Base-by-base conservation (phyloP, 306 rosid genomes). In the Prunus dulcis region DNA sequence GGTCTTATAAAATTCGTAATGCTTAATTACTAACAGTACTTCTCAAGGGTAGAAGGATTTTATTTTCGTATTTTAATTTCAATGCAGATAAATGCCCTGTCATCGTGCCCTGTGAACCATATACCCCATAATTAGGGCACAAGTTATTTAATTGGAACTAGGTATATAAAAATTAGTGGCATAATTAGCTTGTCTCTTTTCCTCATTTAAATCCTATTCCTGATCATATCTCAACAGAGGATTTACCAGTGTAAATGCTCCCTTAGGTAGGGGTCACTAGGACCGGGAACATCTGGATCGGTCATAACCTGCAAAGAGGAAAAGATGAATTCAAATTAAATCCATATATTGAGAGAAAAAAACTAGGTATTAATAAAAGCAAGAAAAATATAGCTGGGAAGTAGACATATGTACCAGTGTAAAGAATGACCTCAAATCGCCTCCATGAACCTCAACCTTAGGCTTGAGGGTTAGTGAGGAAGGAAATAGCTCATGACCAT, bases 221-320 rank as follows among this genome's bases (percentile, higher is more conserved):
- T 55, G 61, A 55, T 20, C 62, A 56, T 34, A 23, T 20, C 57
- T 56, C 28, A 56, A 25, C 27, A 13, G 9, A 56, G 10, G 62
- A 22, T 56, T 30, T 88, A 94, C 97, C 97, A 91, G 87, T 94
- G 98, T 32, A 94, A 80, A 74, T 91, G 98, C 82, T 94, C 97
- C 79, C 87, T 87, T 71, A 94, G 74, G 82, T 86, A 94, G 19
- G 98, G 98, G 78, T 94, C 97, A 89, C 98, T 92, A 6, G 98
- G 98, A 74, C 98, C 97, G 18, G 98, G 98, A 45, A 92, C 98
- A 50, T 94, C 97, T 49, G 98, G 97, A 72, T 94, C 97, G 64
- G 89, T 94, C 96, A 94, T 87, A 67, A 94, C 83, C 97, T 94
- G 69, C 41, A 57, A 45, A 43, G 17, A 65, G 19, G 52, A 60